Conservation (phyloP, 495 filamentous ascomycete species). For the Pseudomonodictys pantanalensis region DNA sequence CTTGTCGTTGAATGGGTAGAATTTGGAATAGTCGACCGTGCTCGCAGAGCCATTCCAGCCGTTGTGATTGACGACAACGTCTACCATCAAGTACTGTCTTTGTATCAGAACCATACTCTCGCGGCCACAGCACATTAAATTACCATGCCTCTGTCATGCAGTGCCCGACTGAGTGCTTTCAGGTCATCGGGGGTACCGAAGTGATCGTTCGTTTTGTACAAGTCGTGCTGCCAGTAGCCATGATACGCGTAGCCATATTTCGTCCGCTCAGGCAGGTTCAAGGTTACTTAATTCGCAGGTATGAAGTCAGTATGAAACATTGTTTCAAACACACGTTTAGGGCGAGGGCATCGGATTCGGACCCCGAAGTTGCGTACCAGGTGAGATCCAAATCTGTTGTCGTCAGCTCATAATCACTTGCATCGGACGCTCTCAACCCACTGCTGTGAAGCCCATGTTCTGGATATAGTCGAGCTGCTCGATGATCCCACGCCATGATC, state of each 20-base stretch:
- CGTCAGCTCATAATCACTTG: not conserved
- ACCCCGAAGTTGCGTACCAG: too few relatives aligned
- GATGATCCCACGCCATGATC: conserved; percentile 70
- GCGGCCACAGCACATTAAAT: too few relatives aligned
- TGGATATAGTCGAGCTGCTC: conserved; percentile 70
- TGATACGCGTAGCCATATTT: conserved; percentile 55
- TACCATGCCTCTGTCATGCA: conserved; percentile 62
- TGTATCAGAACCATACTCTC: too few relatives aligned
- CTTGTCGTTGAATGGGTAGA: conserved; percentile 62
- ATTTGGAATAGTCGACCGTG: conserved; percentile 58
- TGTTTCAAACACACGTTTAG: too few relatives aligned
- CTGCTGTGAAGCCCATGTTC: conserved; percentile 75
- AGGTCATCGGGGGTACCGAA: conserved; percentile 68
- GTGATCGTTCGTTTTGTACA: conserved; percentile 61
- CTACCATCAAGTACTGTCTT: conserved; percentile 70
- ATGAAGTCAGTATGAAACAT: too few relatives aligned
- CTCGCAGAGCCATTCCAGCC: conserved; percentile 56
- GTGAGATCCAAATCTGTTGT: conserved; percentile 70
- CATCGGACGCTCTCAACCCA: too few relatives aligned
- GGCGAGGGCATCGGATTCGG: too few relatives aligned
- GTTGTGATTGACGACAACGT: conserved; percentile 78
- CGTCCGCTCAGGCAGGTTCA: conserved; percentile 51
- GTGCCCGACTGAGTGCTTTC: conserved; percentile 54
- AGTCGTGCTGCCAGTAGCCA: conserved; percentile 73
- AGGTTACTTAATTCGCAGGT: too few relatives aligned